Evolutionary conservation across 148 eudicot genomes (phyloP).

Genomic region (Nepenthes mirabilis): DNA sequence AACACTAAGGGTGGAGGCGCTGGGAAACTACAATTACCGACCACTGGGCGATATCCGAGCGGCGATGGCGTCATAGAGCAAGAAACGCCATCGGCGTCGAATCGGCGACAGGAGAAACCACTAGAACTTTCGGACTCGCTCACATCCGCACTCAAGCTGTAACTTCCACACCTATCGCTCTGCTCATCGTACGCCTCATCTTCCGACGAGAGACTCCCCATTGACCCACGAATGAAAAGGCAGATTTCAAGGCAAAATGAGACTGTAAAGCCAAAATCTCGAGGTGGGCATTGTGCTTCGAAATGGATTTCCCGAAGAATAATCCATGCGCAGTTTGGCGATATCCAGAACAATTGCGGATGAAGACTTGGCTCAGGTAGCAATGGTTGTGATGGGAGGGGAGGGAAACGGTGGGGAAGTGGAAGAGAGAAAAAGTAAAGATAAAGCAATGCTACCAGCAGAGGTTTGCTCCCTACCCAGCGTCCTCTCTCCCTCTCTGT

Average conservation of each 20-base stretch:
- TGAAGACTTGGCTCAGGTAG: too few species aligned
- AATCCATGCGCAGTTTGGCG: too few species aligned
- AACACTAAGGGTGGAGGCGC: constrained; percentile 8
- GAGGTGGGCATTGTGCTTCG: too few species aligned
- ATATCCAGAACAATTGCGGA: too few species aligned
- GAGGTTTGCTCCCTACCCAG: too few species aligned
- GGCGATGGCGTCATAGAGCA: constrained; percentile 26
- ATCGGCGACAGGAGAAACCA: constrained; percentile 24
- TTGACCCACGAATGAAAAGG: neutral
- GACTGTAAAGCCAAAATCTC: neutral
- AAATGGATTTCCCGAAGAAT: too few species aligned
- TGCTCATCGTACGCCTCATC: constrained; percentile 35
- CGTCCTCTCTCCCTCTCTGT: too few species aligned
- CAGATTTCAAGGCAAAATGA: neutral
- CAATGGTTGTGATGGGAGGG: too few species aligned
- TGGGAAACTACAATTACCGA: constrained; percentile 5
- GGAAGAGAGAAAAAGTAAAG: too few species aligned
- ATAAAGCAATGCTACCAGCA: too few species aligned
- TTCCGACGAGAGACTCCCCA: constrained; percentile 42
- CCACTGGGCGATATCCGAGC: constrained; percentile 7
- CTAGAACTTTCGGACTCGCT: constrained; percentile 64
- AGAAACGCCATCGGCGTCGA: constrained; percentile 20
- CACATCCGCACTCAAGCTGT: constrained; percentile 61
- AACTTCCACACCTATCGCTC: constrained; percentile 31
- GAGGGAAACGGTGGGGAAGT: too few species aligned